Evolutionary conservation across 73 alveolate genomes (phyloP).

Genomic region (Uronychia binucleata): DNA sequence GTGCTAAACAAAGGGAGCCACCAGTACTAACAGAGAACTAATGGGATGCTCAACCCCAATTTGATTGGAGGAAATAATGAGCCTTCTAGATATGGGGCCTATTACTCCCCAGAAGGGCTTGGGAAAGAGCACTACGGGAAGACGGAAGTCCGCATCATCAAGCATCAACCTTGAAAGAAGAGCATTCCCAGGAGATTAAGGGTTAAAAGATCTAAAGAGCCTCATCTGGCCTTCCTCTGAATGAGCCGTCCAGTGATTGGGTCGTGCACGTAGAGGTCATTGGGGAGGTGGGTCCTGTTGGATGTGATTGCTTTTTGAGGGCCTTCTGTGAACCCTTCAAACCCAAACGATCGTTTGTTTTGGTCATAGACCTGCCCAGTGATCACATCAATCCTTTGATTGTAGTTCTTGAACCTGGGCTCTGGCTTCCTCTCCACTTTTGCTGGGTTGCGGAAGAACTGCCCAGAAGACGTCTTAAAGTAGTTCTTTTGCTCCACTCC

Average conservation of each 20-base stretch:
- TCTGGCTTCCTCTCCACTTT: constrained; percentile 8
- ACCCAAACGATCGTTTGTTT: constrained; percentile 50
- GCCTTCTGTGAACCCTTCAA: constrained; percentile 55
- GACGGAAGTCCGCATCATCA: too few relatives aligned
- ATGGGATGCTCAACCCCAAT: not conserved
- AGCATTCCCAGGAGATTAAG: too few relatives aligned
- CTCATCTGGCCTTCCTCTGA: not conserved
- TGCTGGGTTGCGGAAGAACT: not conserved
- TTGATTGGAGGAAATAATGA: not conserved
- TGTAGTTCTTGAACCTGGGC: constrained; percentile 41
- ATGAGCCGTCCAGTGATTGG: constrained; percentile 48
- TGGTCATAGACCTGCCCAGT: constrained; percentile 53
- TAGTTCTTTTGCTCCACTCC: constrained; percentile 13
- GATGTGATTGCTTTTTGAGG: constrained; percentile 26
- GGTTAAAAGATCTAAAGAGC: too few relatives aligned
- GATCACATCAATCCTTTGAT: constrained; percentile 52
- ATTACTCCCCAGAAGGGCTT: not conserved
- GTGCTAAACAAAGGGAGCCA: too few relatives aligned
- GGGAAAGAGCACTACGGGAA: not conserved
- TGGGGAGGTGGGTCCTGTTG: constrained; percentile 24
- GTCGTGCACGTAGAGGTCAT: constrained; percentile 27
- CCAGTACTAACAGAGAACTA: not conserved
- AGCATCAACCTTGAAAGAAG: too few relatives aligned
- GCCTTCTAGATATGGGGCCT: not conserved
- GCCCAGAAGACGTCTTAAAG: constrained; percentile 8